Percentiles rank a stretch among this genome's conserved stretches.
Conservation (phyloP, 306 rosid genomes). For the Sindora glabra region DNA sequence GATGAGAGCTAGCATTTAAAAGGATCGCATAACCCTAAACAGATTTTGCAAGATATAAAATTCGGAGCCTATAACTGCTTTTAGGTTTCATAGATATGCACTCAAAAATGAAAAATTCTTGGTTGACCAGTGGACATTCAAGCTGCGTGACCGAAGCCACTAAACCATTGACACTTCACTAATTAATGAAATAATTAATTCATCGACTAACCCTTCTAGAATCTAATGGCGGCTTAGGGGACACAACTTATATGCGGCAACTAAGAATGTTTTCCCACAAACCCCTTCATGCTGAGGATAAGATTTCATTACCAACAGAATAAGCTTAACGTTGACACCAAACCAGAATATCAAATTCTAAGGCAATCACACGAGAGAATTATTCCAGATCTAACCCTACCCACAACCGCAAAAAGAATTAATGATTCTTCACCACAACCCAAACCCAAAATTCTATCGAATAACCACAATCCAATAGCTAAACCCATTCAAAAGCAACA, state of each 20-base stretch:
- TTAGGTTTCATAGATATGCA: not conserved
- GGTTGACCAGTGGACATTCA: too few relatives aligned
- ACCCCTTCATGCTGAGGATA: not conserved
- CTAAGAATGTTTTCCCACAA: too few relatives aligned
- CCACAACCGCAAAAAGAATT: not conserved
- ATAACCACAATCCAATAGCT: not conserved
- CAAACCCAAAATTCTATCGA: conserved; percentile 9
- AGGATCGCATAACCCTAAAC: too few relatives aligned
- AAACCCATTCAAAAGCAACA: conserved; percentile 5
- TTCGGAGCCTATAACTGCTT: not conserved
- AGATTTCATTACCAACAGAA: not conserved
- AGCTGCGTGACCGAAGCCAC: too few relatives aligned
- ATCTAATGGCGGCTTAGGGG: too few relatives aligned
- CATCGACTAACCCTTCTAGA: too few relatives aligned
- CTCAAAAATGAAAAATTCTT: too few relatives aligned
- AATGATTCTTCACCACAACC: conserved; percentile 5
- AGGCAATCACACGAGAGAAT: not conserved
- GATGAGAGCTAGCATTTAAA: too few relatives aligned
- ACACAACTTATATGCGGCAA: too few relatives aligned
- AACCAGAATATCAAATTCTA: not conserved
- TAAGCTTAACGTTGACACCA: not conserved
- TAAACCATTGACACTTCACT: too few relatives aligned
- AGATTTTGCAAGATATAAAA: too few relatives aligned
- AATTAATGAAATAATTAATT: too few relatives aligned
- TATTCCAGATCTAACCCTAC: conserved; percentile 34